These are phyloP conservation scores for Amanita fuliginea DNA, from an alignment of 768 basidiomycete species.

Conservation along the genomic window DNA sequence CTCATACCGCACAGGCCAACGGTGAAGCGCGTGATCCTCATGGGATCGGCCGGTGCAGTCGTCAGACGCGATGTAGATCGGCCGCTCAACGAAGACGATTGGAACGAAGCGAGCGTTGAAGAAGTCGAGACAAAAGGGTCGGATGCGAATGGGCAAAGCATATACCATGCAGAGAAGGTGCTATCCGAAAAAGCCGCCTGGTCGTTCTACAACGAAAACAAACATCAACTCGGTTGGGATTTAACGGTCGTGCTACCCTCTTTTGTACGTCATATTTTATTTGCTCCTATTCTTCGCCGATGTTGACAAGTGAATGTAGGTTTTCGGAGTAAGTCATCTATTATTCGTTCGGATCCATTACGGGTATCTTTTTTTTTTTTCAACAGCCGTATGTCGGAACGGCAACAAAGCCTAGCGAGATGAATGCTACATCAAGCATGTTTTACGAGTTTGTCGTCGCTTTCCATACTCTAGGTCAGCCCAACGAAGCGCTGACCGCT, in stretches of 20 bases:
- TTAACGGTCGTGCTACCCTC: constrained; percentile 43
- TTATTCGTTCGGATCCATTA: no score
- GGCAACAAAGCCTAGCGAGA: neutral
- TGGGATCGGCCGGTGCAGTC: constrained; percentile 49
- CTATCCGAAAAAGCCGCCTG: constrained; percentile 51
- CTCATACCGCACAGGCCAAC: constrained; percentile 11
- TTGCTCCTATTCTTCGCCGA: no score
- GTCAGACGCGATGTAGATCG: constrained; percentile 13
- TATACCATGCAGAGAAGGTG: constrained; percentile 58
- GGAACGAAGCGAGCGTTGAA: constrained; percentile 43
- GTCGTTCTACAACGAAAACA: constrained; percentile 32
- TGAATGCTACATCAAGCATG: neutral
- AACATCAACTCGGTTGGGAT: constrained; percentile 35
- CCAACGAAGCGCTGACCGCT: neutral
- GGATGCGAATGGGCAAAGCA: constrained; percentile 23
- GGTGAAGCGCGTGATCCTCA: constrained; percentile 61
- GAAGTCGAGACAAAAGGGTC: constrained; percentile 37
- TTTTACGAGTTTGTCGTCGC: constrained; percentile 1
- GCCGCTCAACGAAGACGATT: constrained; percentile 37
- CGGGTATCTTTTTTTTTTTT: no score
- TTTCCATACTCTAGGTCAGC: neutral
- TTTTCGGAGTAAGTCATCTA: neutral
- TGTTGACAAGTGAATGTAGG: neutral
- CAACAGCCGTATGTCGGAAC: neutral
- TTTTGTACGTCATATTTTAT: constrained; percentile 20